Conservation (phyloP, 1,284 basidiomycete species). For the Rhodofomes roseus region DNA sequence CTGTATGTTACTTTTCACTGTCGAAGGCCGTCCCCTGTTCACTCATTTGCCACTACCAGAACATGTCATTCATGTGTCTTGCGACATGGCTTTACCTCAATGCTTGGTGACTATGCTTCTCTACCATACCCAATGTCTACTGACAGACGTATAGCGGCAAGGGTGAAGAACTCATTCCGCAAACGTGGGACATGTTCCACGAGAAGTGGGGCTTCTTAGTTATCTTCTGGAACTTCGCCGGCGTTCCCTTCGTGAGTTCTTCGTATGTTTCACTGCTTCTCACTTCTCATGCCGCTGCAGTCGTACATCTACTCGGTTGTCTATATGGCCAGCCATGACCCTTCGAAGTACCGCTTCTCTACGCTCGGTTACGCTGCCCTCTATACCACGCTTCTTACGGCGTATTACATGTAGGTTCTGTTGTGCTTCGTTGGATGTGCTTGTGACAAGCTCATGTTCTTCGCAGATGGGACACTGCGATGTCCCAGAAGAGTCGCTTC, state of each 20-base stretch:
- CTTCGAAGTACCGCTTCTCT: conserved; percentile 85
- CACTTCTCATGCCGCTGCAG: conserved; percentile 38
- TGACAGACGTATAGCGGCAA: conserved; percentile 48
- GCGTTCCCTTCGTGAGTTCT: conserved; percentile 73
- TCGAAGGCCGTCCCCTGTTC: not conserved
- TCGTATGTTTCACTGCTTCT: not conserved
- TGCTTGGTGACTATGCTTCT: conserved; percentile 66
- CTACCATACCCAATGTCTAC: not conserved
- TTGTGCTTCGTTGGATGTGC: not conserved
- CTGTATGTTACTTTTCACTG: conserved; percentile 44
- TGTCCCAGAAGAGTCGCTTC: conserved; percentile 98
- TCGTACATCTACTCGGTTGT: conserved; percentile 97
- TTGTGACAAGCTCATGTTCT: not conserved
- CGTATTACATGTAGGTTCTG: conserved; percentile 76
- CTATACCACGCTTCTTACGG: conserved; percentile 73
- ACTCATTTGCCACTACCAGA: conserved; percentile 43
- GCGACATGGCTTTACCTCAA: conserved; percentile 97
- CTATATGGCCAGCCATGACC: conserved; percentile 96
- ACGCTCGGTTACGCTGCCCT: conserved; percentile 70
- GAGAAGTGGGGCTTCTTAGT: conserved; percentile 97
- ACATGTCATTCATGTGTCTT: conserved; percentile 96
- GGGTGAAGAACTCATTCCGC: conserved; percentile 96
- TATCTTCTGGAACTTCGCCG: conserved; percentile 98
- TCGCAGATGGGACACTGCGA: conserved; percentile 84
- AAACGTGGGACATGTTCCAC: conserved; percentile 99